Evolutionary conservation across 352 stramenopile species (phyloP).

Genomic region (Pythium volutum): DNA sequence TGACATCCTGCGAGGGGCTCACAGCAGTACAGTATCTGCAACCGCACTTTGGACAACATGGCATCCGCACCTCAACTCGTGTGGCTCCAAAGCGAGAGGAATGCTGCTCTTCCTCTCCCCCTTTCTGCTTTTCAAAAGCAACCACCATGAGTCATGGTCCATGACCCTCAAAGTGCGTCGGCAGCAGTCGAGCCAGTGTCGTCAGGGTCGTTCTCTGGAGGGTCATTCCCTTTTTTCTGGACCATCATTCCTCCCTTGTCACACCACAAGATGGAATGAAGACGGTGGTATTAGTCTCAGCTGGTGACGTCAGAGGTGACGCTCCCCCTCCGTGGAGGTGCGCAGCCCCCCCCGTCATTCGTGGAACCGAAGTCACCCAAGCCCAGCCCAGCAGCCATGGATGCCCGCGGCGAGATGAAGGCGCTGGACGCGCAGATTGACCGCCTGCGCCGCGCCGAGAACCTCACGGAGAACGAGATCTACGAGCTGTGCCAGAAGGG

Average conservation of each 20-base stretch:
- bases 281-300: constrained; percentile 9
- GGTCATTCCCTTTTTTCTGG: background rate
- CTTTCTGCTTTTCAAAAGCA: background rate
- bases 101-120: background rate
- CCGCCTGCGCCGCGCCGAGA: constrained; percentile 89
- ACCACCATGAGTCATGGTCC: too few relatives aligned
- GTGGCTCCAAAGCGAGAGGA: too few relatives aligned
- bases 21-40: background rate
- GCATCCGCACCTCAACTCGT: background rate
- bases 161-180: too few relatives aligned
- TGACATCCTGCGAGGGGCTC: background rate
- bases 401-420: constrained; percentile 82
- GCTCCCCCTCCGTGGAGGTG: constrained; percentile 5
- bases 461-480: constrained; percentile 95
- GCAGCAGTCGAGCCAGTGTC: constrained; percentile 6
- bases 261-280: background rate
- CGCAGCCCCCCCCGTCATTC: too few relatives aligned
- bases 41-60: background rate
- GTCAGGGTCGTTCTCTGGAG: background rate
- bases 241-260: constrained; percentile 3
- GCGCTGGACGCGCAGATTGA: constrained; percentile 80
- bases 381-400: constrained; percentile 32
- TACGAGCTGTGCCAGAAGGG: constrained; percentile 94
- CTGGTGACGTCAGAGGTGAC: constrained; percentile 9
- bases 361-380: constrained; percentile 1